Evolutionary conservation across 139 green algal genomes (phyloP).

Genomic region (Picochlorum sp.): DNA sequence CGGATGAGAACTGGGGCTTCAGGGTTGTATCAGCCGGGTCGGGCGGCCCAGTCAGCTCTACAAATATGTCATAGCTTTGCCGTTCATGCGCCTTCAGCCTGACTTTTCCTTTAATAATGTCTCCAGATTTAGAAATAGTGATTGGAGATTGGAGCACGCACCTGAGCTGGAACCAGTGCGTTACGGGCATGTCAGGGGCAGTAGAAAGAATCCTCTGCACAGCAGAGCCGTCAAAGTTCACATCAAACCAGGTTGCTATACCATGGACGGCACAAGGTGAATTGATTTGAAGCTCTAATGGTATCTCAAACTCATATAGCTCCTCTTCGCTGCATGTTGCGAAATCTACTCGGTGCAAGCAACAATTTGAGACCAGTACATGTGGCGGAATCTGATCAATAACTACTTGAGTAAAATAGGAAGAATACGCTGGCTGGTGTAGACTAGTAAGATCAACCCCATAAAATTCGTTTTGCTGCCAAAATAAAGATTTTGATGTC

Average conservation of each 20-base stretch:
- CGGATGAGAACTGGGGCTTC: conserved; percentile 6
- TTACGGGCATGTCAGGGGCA: conserved; percentile 79
- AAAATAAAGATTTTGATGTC: conserved; percentile 62
- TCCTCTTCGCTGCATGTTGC: conserved; percentile 44
- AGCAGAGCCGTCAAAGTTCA: conserved; percentile 69
- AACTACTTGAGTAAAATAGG: conserved; percentile 71
- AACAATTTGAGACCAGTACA: conserved; percentile 47
- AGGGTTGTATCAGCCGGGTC: conserved; percentile 11
- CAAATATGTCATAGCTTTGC: conserved; percentile 67
- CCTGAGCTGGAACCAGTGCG: conserved; percentile 90
- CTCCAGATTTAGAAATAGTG: conserved; percentile 17
- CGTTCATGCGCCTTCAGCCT: conserved; percentile 52
- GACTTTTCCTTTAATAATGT: conserved; percentile 42
- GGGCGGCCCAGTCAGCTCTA: conserved; percentile 45
- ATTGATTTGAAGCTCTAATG: conserved; percentile 35
- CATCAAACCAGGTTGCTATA: conserved; percentile 91
- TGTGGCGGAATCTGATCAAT: conserved; percentile 82
- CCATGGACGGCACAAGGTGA: conserved; percentile 61
- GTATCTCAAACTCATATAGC: conserved; percentile 72
- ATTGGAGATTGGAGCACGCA: conserved; percentile 63
- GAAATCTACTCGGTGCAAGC: conserved; percentile 69
- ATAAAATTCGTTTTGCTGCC: conserved; percentile 71
- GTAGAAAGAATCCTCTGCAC: conserved; percentile 74
- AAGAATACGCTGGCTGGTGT: conserved; percentile 35
- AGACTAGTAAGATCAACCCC: conserved; percentile 74